Base-by-base conservation (phyloP, 2,329 filamentous ascomycete species). In the Pseudogymnoascus sp. region DNA sequence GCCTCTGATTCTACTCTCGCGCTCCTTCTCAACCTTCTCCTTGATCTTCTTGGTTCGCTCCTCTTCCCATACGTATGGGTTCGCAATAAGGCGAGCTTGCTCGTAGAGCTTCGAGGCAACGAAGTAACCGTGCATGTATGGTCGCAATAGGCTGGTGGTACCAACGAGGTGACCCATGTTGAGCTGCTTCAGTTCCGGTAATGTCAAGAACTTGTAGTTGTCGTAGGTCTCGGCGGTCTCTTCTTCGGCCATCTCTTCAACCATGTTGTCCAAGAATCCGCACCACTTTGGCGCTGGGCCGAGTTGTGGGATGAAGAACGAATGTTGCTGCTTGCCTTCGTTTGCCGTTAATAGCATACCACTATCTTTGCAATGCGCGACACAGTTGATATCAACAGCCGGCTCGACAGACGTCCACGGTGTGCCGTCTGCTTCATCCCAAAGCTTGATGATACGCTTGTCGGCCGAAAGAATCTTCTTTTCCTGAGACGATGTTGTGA, bases 61-160 rank as follows among this genome's bases (percentile, higher is more conserved):
- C 71, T 98, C 91, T 73, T 97, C 91, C 83, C 90, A 96, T 61
- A 96, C 84, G 73, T 96, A 96, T 0, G 95, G 95, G 76, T 98
- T 96, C 60, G 90, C 89, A 70, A 98, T 96, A 65, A 99, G 79
- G 62, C 90, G 83, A 16, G 95, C 95, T 75, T 99, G 93, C 73
- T 99, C 96, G 75, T 99, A 98, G 26, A 99, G 78, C 72, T 93
- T 91, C 70, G 96, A 93, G 37, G 90, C 91, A 59, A 99, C 93
- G 78, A 99, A 99, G 81, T 95, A 98, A 70, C 95, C 96, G 74
- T 99, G 95, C 96, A 99, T 99, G 74, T 99, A 99, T 46, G 95
- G 95, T 50, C 93, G 84, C 41, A 99, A 80, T 19, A 98, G 79
- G 72, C 90, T 95, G 28, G 92, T 96, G 70, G 91, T 93, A 68